phyloP scores from a whole-genome alignment of 148 eudicot species.

The Vaccinium myrtillus region DNA sequence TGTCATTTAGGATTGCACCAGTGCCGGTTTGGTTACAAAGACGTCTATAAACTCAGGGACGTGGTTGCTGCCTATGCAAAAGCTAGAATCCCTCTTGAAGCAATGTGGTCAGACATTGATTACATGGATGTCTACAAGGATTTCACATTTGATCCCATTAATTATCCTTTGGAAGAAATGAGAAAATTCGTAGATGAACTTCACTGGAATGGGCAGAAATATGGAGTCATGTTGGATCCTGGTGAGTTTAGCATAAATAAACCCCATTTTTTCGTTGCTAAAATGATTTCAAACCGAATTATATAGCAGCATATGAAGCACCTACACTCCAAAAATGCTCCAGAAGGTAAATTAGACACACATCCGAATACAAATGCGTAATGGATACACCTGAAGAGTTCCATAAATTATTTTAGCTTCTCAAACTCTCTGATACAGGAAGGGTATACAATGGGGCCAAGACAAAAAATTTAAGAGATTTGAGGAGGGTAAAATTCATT shows the following conservation, averaged over 20 bases:
- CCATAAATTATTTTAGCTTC: neutral
- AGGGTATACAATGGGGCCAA: neutral
- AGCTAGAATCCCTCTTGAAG: slow-evolving; percentile 66
- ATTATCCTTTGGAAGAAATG: slow-evolving; percentile 60
- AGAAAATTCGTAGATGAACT: slow-evolving; percentile 47
- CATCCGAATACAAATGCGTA: neutral
- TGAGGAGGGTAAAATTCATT: neutral
- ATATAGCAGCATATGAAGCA: neutral
- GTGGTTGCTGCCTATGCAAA: slow-evolving; percentile 65
- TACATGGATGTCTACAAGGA: slow-evolving; percentile 85
- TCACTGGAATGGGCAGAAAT: slow-evolving; percentile 68
- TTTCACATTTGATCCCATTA: slow-evolving; percentile 72
- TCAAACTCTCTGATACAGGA: neutral
- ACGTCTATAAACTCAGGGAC: slow-evolving; percentile 45
- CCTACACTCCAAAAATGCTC: too few species aligned
- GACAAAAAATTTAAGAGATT: neutral
- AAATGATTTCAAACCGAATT: neutral
- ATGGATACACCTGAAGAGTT: neutral
- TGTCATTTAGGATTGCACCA: slow-evolving; percentile 73
- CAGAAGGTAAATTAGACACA: neutral
- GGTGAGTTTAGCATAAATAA: slow-evolving; percentile 34
- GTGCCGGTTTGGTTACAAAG: slow-evolving; percentile 73
- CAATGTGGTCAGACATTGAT: slow-evolving; percentile 84
- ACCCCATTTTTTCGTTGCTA: too few species aligned
- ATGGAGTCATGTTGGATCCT: slow-evolving; percentile 81